phyloP scores from a whole-genome alignment of 1,284 basidiomycete species.

The Rhodotorula sp. region DNA sequence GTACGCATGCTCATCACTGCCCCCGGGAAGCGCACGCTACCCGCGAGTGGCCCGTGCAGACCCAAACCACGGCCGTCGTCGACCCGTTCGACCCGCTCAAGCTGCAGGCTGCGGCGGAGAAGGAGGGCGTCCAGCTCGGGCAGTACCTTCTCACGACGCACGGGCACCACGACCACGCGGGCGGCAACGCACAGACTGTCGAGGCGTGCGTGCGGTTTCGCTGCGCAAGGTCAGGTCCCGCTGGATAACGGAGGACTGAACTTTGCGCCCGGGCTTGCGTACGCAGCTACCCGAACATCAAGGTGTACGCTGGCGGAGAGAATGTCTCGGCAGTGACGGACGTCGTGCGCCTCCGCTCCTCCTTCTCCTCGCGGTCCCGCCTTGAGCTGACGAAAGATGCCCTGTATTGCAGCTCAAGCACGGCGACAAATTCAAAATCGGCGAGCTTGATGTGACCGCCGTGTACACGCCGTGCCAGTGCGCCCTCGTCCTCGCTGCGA shows the following conservation, averaged over 20 bases:
- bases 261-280: not conserved
- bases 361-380: not conserved
- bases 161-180: slow-evolving; percentile 56
- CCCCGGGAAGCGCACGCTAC: too few relatives aligned
- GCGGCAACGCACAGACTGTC: slow-evolving; percentile 70
- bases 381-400: not conserved
- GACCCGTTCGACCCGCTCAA: slow-evolving; percentile 82
- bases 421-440: slow-evolving; percentile 40
- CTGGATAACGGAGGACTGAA: not conserved
- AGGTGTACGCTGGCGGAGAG: slow-evolving; percentile 82
- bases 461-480: slow-evolving; percentile 69
- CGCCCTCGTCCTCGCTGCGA: not conserved
- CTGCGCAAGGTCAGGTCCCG: too few relatives aligned
- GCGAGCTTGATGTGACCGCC: slow-evolving; percentile 37
- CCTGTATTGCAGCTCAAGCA: slow-evolving; percentile 3
- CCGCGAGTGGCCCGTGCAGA: slow-evolving; percentile 11
- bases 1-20: not conserved
- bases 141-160: slow-evolving; percentile 66
- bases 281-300: slow-evolving; percentile 62
- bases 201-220: slow-evolving; percentile 19
- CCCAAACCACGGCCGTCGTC: slow-evolving; percentile 51
- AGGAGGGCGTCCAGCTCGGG: slow-evolving; percentile 63
- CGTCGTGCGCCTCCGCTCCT: slow-evolving; percentile 57
- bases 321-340: slow-evolving; percentile 68
- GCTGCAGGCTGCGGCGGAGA: slow-evolving; percentile 67